Conservation (phyloP, 1,284 basidiomycete genomes). For the Trichosporon sp. region DNA sequence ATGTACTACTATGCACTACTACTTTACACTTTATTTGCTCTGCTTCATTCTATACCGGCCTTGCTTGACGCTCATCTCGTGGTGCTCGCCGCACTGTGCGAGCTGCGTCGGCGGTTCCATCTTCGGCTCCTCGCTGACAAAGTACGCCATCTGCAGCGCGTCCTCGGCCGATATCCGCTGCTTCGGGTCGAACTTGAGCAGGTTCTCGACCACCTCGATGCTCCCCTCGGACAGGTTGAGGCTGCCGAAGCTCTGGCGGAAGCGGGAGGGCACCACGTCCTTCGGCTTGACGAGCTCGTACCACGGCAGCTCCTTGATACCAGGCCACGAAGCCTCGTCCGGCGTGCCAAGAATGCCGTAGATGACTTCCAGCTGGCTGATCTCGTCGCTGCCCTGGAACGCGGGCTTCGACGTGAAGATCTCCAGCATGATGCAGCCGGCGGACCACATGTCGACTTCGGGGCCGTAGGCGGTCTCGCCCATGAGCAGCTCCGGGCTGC, state of each 20-base stretch:
- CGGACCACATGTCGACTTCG: constrained; percentile 99
- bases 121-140: constrained; percentile 68
- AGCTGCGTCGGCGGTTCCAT: constrained; percentile 70
- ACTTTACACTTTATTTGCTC: constrained; percentile 5
- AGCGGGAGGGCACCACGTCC: constrained; percentile 64
- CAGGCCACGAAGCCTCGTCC: constrained; percentile 74
- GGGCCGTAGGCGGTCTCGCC: constrained; percentile 95
- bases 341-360: constrained; percentile 89
- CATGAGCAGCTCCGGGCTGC: constrained; percentile 90
- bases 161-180: constrained; percentile 71
- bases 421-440: constrained; percentile 98
- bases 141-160: constrained; percentile 78
- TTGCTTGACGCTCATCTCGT: constrained; percentile 48
- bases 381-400: constrained; percentile 95
- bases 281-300: constrained; percentile 92
- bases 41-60: constrained; percentile 7
- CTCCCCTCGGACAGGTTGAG: constrained; percentile 72
- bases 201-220: constrained; percentile 73
- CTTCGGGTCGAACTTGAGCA: constrained; percentile 78
- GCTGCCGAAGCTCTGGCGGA: constrained; percentile 75
- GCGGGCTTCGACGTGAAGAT: constrained; percentile 90
- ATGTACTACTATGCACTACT: constrained; percentile 2
- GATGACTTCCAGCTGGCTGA: constrained; percentile 90
- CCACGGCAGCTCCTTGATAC: constrained; percentile 82
- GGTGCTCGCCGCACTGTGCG: constrained; percentile 43